phyloP scores from a whole-genome alignment of 2,329 filamentous ascomycete species.

The Aureobasidium uvarum region DNA sequence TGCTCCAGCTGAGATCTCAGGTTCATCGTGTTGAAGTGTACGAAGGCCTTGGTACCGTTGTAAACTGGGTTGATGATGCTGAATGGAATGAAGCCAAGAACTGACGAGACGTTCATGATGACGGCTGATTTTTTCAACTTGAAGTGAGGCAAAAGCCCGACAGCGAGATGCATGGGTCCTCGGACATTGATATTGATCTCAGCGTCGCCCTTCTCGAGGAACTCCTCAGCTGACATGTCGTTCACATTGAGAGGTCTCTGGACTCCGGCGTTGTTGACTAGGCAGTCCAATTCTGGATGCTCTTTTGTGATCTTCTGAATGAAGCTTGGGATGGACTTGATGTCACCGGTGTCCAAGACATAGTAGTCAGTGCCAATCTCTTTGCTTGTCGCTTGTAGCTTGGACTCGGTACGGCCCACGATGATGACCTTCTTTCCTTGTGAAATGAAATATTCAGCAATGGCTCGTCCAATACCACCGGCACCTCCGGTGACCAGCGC shows the following conservation, averaged over 20 bases:
- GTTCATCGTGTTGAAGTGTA: slow-evolving; percentile 58
- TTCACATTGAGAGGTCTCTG: slow-evolving; percentile 50
- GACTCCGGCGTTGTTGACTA: slow-evolving; percentile 61
- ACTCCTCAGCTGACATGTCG: slow-evolving; percentile 40
- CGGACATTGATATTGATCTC: slow-evolving; percentile 60
- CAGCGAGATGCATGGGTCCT: slow-evolving; percentile 57
- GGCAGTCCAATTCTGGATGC: slow-evolving; percentile 57
- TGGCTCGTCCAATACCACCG: slow-evolving; percentile 53
- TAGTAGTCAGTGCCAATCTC: slow-evolving; percentile 54
- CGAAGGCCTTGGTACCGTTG: slow-evolving; percentile 59
- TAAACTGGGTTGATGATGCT: slow-evolving; percentile 58
- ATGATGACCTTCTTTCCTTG: slow-evolving; percentile 54
- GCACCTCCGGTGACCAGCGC: slow-evolving; percentile 54
- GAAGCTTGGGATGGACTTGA: slow-evolving; percentile 47
- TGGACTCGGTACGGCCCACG: slow-evolving; percentile 56
- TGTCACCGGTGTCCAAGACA: slow-evolving; percentile 52
- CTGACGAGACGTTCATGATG: slow-evolving; percentile 56
- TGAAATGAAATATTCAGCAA: slow-evolving; percentile 50
- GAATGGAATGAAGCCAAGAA: slow-evolving; percentile 55
- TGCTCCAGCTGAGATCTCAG: slow-evolving; percentile 52
- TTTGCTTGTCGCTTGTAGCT: slow-evolving; percentile 46
- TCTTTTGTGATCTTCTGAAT: slow-evolving; percentile 48
- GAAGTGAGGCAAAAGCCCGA: slow-evolving; percentile 53
- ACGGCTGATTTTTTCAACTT: slow-evolving; percentile 44
- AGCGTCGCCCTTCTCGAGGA: slow-evolving; percentile 54